These are phyloP conservation scores for Acorus calamus DNA, from an alignment of 106 monocot genomes.

Conservation along the genomic window DNA sequence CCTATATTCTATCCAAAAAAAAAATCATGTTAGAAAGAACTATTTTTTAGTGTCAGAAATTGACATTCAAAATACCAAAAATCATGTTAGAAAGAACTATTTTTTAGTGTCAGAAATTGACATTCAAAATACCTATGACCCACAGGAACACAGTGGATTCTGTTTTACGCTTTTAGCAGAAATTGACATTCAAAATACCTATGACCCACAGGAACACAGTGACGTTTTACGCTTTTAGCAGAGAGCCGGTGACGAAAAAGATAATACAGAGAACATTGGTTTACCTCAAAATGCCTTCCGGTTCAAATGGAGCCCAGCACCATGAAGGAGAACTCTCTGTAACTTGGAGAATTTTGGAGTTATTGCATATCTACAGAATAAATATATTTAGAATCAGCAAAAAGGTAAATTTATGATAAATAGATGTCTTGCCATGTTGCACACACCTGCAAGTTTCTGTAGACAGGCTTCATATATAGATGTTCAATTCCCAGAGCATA, in stretches of 20 bases:
- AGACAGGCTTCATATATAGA: constrained; percentile 49
- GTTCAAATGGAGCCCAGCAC: constrained; percentile 69
- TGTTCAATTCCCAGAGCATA: constrained; percentile 59
- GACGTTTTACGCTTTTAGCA: too few relatives aligned
- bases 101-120: too few relatives aligned
- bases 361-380: constrained; percentile 40
- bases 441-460: constrained; percentile 50
- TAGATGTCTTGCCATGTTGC: neutral
- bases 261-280: neutral
- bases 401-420: neutral
- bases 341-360: constrained; percentile 9
- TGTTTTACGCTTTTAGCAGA: too few relatives aligned
- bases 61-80: too few relatives aligned
- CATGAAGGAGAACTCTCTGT: constrained; percentile 27
- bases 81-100: too few relatives aligned
- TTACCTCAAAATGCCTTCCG: constrained; percentile 64
- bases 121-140: too few relatives aligned
- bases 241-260: neutral
- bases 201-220: too few relatives aligned
- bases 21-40: too few relatives aligned
- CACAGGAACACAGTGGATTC: too few relatives aligned
- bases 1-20: too few relatives aligned
- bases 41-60: too few relatives aligned
- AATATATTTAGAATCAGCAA: constrained; percentile 6
- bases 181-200: too few relatives aligned